These are phyloP conservation scores for Metschnikowia proteae DNA, from an alignment of 805 yeast genomes.

Conservation along the genomic window DNA sequence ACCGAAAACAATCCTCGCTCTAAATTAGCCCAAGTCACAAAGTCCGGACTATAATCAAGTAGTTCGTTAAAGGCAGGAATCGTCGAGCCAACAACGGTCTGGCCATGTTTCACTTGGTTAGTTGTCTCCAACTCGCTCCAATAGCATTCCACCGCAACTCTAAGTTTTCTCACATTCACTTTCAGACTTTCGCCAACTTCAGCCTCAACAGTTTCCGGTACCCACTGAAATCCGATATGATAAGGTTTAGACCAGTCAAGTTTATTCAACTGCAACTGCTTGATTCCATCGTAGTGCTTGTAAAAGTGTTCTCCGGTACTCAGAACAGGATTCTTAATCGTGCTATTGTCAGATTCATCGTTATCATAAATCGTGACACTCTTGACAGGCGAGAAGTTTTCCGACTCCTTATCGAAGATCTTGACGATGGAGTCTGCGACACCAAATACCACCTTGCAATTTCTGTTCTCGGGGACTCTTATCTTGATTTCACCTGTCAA, in stretches of 20 bases:
- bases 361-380: conserved; percentile 51
- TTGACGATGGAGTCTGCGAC: conserved; percentile 38
- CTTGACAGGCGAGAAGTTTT: conserved; percentile 56
- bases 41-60: conserved; percentile 60
- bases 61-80: conserved; percentile 74
- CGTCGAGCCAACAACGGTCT: conserved; percentile 18
- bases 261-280: conserved; percentile 60
- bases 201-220: conserved; percentile 43
- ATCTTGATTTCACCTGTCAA: conserved; percentile 60
- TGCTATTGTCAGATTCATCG: conserved; percentile 10
- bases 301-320: conserved; percentile 43
- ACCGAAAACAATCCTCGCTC: conserved; percentile 68
- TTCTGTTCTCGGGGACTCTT: conserved; percentile 56
- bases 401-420: conserved; percentile 13
- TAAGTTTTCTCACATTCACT: conserved; percentile 38
- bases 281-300: conserved; percentile 60
- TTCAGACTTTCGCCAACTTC: conserved; percentile 29
- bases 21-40: conserved; percentile 60
- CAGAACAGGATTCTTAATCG: conserved; percentile 19
- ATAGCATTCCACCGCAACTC: conserved; percentile 60
- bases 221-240: conserved; percentile 71
- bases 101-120: conserved; percentile 27
- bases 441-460: conserved; percentile 60
- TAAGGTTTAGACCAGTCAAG: conserved; percentile 55
- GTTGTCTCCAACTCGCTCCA: conserved; percentile 63